Evolutionary conservation across 1,284 basidiomycete species (phyloP), one percentile per base, ranked within the genome.

Genomic region (Apiotrichum gracile): DNA sequence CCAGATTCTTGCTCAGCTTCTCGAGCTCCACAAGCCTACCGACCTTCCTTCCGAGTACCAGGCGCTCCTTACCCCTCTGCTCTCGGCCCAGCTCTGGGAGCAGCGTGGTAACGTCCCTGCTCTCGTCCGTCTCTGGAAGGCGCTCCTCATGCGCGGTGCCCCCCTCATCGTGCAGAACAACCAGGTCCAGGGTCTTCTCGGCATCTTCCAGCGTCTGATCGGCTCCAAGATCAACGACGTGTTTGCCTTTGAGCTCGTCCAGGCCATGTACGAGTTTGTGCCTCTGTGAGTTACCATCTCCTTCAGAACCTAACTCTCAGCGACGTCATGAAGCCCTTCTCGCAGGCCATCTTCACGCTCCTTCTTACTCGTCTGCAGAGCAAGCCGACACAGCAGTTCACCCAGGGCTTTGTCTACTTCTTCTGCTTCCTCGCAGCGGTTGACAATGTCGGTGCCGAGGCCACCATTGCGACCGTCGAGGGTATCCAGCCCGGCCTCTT

Each of bases 31-130:
- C 65, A 75, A 77, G 0, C 70, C 77, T 6, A 64, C 60, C 35
- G 66, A 71, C 21, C 78, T 96, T 9, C 91, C 94, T 0, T 76
- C 79, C 1, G 82, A 86, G 52, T 98, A 97, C 76, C 83, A 85
- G 33, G 77, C 80, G 19, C 79, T 98, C 6, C 79, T 97, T 1
- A 85, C 85, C 0, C 85, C 92, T 62, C 80, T 98, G 21, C 83
- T 97, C 33, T 90, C 86, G 0, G 91, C 92, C 0, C 79, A 84
- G 2, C 81, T 88, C 19, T 99, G 96, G 94, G 86, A 90, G 70
- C 88, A 91, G 68, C 86, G 93, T 61, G 94, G 94, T n/a, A 94
- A 88, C 66, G 85, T 98, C 22, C 94, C 94, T 0, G 93, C 92
- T 2, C 81, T 98, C 1, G 92, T 96, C 10, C 85, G 90, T 58